Percentiles rank a stretch among this genome's conserved stretches.
These are phyloP conservation scores for Xylogone sp. DNA, from an alignment of 2,329 filamentous ascomycete species.

Conservation along the genomic window DNA sequence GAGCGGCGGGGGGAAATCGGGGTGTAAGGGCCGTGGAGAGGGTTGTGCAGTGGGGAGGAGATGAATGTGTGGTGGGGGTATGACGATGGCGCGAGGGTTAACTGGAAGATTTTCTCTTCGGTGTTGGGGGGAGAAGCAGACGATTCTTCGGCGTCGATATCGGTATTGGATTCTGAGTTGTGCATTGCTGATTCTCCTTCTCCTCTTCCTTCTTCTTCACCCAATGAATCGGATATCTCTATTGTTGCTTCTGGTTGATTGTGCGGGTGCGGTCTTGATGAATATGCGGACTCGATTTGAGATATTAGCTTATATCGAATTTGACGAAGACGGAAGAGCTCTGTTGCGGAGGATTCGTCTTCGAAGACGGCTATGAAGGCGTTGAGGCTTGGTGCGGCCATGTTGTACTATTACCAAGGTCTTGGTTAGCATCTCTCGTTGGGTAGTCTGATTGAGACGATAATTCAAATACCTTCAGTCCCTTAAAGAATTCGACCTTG, in stretches of 20 bases:
- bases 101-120: conserved; percentile 17
- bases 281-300: conserved; percentile 1
- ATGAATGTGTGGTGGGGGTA: conserved; percentile 17
- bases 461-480: conserved; percentile 24
- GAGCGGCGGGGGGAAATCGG: conserved; percentile 14
- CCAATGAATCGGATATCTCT: not conserved
- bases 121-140: too few species aligned
- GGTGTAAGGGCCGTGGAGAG: conserved; percentile 22
- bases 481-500: conserved; percentile 26
- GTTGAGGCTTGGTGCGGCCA: conserved; percentile 12
- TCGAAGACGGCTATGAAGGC: conserved; percentile 25
- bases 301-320: conserved; percentile 23
- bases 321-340: conserved; percentile 18
- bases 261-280: not conserved
- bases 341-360: conserved; percentile 13
- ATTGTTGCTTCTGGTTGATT: not conserved
- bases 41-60: conserved; percentile 13
- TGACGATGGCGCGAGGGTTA: conserved; percentile 14
- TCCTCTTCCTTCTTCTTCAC: not conserved
- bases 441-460: too few species aligned
- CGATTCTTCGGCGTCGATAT: not conserved
- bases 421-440: not conserved
- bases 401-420: conserved; percentile 1
- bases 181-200: not conserved
- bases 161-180: not conserved